Evolutionary conservation across 345 rosid species (phyloP).

Genomic region (Clarkia xantiana): DNA sequence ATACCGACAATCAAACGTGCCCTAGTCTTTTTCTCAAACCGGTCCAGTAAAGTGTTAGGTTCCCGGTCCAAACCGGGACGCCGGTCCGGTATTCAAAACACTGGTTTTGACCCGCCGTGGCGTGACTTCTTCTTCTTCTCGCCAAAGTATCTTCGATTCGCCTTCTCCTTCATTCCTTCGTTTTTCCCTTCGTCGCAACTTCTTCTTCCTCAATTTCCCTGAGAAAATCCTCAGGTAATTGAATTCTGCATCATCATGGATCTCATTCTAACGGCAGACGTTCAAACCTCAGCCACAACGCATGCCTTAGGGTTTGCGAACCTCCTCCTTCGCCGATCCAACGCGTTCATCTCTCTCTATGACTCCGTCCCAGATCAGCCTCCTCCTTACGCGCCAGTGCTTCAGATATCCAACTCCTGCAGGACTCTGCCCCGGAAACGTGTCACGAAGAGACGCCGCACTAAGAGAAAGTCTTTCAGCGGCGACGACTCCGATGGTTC

Average conservation of each 20-base stretch:
- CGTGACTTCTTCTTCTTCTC: not conserved
- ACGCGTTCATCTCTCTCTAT: slow-evolving; percentile 16
- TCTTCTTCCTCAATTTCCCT: slow-evolving; percentile 4
- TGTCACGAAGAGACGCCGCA: slow-evolving; percentile 38
- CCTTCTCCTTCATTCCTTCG: not conserved
- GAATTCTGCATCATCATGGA: slow-evolving; percentile 24
- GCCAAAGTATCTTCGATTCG: not conserved
- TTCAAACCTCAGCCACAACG: slow-evolving; percentile 22
- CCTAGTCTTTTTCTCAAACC: too few relatives aligned
- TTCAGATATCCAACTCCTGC: slow-evolving; percentile 11
- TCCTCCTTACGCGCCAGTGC: slow-evolving; percentile 1
- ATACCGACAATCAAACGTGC: too few relatives aligned
- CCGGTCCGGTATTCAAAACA: too few relatives aligned
- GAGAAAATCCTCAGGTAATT: slow-evolving; percentile 11
- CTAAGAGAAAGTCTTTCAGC: slow-evolving; percentile 29
- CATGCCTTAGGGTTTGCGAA: slow-evolving; percentile 45
- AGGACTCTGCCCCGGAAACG: slow-evolving; percentile 32
- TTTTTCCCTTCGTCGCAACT: not conserved
- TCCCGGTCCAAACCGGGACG: too few relatives aligned
- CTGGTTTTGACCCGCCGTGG: too few relatives aligned
- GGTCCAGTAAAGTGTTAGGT: too few relatives aligned
- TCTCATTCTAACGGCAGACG: slow-evolving; percentile 32
- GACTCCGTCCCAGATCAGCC: slow-evolving; percentile 22
- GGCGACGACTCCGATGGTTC: slow-evolving; percentile 8
- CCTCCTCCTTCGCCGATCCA: slow-evolving; percentile 21